Evolutionary conservation across 1,284 basidiomycete genomes (phyloP).

Genomic region (Schizophyllum amplum): DNA sequence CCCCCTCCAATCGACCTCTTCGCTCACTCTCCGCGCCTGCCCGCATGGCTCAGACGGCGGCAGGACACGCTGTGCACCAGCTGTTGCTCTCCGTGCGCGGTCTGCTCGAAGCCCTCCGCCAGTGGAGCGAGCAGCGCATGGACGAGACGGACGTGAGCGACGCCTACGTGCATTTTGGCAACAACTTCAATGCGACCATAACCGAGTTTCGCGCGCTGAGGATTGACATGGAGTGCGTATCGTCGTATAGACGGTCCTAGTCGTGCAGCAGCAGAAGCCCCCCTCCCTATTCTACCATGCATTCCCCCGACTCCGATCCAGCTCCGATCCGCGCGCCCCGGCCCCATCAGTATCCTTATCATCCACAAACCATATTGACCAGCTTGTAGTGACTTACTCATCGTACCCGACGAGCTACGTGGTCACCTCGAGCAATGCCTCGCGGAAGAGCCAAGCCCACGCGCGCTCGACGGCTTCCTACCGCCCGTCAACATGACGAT

Average conservation of each 20-base stretch:
- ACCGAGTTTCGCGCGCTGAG: constrained; percentile 80
- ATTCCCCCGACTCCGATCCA: not conserved
- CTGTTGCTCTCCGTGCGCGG: constrained; percentile 93
- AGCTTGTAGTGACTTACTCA: constrained; percentile 68
- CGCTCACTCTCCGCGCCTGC: not conserved
- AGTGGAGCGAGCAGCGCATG: constrained; percentile 76
- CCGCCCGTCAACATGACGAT: constrained; percentile 92
- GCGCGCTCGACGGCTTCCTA: constrained; percentile 84
- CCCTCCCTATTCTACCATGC: not conserved
- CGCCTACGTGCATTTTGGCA: constrained; percentile 92
- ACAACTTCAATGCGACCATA: constrained; percentile 94
- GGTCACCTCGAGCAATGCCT: constrained; percentile 84
- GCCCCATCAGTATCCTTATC: constrained; percentile 8
- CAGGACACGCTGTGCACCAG: constrained; percentile 66
- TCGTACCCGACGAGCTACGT: constrained; percentile 86
- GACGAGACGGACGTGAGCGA: constrained; percentile 88
- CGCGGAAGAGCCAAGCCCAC: constrained; percentile 80
- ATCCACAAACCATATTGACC: constrained; percentile 13
- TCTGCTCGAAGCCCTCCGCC: constrained; percentile 84
- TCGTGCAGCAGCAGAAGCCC: no score
- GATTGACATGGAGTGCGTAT: constrained; percentile 85
- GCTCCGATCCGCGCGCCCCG: not conserved
- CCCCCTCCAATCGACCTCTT: not conserved
- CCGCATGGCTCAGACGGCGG: not conserved
- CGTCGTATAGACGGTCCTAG: no score